Base-by-base conservation (phyloP, 345 rosid genomes). In the Camelina neglecta region DNA sequence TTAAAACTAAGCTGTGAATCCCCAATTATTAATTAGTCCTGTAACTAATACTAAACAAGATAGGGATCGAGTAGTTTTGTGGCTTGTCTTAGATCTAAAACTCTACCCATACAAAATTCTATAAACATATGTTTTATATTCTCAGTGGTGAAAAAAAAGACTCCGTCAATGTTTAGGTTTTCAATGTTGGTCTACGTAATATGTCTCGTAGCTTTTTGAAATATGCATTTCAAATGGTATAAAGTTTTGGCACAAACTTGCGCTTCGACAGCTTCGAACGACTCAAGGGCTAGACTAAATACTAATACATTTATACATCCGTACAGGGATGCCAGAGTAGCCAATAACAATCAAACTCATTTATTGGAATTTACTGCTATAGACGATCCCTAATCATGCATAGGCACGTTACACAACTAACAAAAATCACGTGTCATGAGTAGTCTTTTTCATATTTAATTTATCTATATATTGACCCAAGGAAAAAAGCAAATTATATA, bases 391-490 rank as follows among this genome's bases (percentile, higher is more conserved):
- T 71, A 71, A 23, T 10, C 67, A 71, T 71, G 50, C 67, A 35
- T 60, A 60, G 75, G 75, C 75, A 71, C 67, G 67, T 60, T 60
- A 59, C 13, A 59, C 51, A 48, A 38, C 42, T 56, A 41, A 23
- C 51, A 35, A 51, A 67, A 67, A 47, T 18, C 55, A 56, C 20
- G 73, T 16, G 20, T 26, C 24, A 48, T 31, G 73, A 57, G 56
- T 48, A 48, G 58, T 71, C 67, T 48, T 71, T 58, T 60, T 33
- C 75, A 48, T 71, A 69, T 41, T 3, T 9, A 35, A 71, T 60
- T 60, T 4, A 18, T 36, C 49, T 70, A 15, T 35, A 29, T 29
- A 26, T 35, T 55, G 18, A 26, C 36, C 8, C 7, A 33, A 54
- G 6, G 11, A 23, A 16, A 48, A 7, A 6, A 16, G 2, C 8